These are phyloP conservation scores for Heteromeles arbutifolia DNA, from an alignment of 306 rosid species.

Conservation along the genomic window DNA sequence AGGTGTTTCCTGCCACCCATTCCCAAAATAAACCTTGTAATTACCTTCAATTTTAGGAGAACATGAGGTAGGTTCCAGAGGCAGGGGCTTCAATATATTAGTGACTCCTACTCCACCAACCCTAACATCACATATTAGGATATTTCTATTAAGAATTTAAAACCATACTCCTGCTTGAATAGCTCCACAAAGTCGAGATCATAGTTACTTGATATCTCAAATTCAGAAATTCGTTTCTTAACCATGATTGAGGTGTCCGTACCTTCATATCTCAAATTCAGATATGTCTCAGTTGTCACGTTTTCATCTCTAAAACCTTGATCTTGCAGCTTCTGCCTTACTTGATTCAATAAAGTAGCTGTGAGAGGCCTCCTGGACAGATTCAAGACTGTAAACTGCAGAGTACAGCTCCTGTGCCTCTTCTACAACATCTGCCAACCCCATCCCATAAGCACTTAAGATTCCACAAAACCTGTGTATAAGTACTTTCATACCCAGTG, in stretches of 20 bases:
- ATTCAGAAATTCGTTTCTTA: conserved; percentile 35
- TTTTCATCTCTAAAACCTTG: conserved; percentile 75
- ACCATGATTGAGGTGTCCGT: conserved; percentile 96
- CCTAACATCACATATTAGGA: conserved; percentile 71
- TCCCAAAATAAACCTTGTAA: conserved; percentile 75
- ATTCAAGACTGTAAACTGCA: conserved; percentile 55
- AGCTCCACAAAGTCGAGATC: conserved; percentile 59
- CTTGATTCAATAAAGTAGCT: conserved; percentile 49
- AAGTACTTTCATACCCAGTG: conserved; percentile 85
- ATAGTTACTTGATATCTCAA: conserved; percentile 41
- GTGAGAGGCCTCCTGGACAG: conserved; percentile 48
- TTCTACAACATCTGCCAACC: conserved; percentile 95
- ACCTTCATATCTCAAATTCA: conserved; percentile 91
- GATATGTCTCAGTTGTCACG: conserved; percentile 59
- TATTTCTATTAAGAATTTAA: conserved; percentile 67
- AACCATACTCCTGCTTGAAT: conserved; percentile 87
- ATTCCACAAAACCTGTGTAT: conserved; percentile 89
- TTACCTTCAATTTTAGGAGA: conserved; percentile 59
- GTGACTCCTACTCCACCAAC: conserved; percentile 86
- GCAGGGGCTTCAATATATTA: conserved; percentile 69
- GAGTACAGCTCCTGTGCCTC: conserved; percentile 89
- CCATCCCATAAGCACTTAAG: conserved; percentile 96
- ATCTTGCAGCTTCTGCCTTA: conserved; percentile 57
- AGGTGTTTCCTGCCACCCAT: conserved; percentile 77
- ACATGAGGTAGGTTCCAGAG: conserved; percentile 36